Base-by-base conservation (phyloP, 73 alveolate genomes). In the Tetrahymena thermophila region DNA sequence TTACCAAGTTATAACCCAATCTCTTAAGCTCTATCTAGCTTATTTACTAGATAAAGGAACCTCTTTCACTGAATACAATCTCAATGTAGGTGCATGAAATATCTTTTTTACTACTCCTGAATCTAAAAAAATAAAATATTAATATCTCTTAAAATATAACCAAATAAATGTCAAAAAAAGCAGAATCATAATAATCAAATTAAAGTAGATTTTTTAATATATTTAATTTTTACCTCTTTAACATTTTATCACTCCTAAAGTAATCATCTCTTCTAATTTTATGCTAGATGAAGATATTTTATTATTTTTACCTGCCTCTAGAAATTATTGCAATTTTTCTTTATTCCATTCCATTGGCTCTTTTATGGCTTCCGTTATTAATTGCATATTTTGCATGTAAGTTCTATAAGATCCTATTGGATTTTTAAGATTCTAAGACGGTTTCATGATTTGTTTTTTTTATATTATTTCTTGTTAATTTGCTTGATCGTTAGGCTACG, bases 1-100 rank as follows among this genome's bases (percentile, higher is more conserved):
- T 84, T 97, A 94, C 98, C 99, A 97, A 35, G 31, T 37, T 21
- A 85, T 58, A 43, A 96, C 94, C 97, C 97, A 96, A 35, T 97
- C 99, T 58, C 94, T 94, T 8, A 97, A 93, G 93, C 50, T 84
- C 85, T 96, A 71, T 40, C 99, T 93, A 94, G 94, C 94, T 40
- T 94, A 97, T 84, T 96, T 38, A 42, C 94, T 84, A 6, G 35
- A 35, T 23, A 96, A 58, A 17, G 99, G 99, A 35, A 97, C 98
- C 56, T 97, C 98, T 96, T 97, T 97, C 35, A 95, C 94, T 23
- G 95, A 43, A 84, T 94, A 97, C 17, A 97, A 57, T 43, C 96
- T 34, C 19, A 97, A 94, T 3, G 98, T 84, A 9, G 99, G 99
- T 13, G 99, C 99, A 89, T 97, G 99, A 28, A 97, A 94, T 94